Evolutionary conservation across 495 filamentous ascomycete species (phyloP), one percentile per base, ranked within the genome.

Genomic region (Clohesyomyces aquaticus): DNA sequence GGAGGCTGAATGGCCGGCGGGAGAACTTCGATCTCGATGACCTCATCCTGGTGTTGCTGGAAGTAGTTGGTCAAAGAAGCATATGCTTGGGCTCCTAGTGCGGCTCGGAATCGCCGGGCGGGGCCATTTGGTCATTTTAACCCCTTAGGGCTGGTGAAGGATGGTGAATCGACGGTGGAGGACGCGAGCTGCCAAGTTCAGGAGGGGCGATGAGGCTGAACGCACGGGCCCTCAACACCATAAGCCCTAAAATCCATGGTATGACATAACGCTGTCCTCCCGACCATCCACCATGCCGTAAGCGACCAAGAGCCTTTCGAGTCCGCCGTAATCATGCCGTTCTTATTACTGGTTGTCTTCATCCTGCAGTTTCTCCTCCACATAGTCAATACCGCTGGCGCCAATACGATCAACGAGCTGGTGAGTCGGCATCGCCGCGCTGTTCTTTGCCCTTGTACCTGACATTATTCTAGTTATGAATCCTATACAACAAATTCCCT

Each of bases 381-480:
- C 75, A 76, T 96, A n/a, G 77, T 97, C 73, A 97, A 96, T 72
- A 95, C 87, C 41, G 77, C 95, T 61, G 93, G 94, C 63, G 89
- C 89, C 10, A 77, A 84, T 11, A 86, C 89, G 50, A 87, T 97
- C 73, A 93, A 93, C 70, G 82, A 82, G 61, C 67, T 94, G 73
- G 93, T 96, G 83, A 53, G 46, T 53, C 32, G 22, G 22, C 25
- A 14, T 26, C 38, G 52, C 45, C 41, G 26, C 29, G 55, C 66
- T 47, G 14, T 18, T 25, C 12, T 11, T n/a, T 21, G 3, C 8
- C 28, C 21, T 18, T 22, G 21, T 23, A 4, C 11, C 48, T 12
- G 54, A 27, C 4, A 10, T 38, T 45, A 46, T 45, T 26, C 54
- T 60, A 74, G 68, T 68, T 96, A 83, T 98, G 94, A 94, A 78